Evolutionary conservation across 495 filamentous ascomycete species (phyloP), one percentile per base, ranked within the genome.

Genomic region (Cercophora scortea): DNA sequence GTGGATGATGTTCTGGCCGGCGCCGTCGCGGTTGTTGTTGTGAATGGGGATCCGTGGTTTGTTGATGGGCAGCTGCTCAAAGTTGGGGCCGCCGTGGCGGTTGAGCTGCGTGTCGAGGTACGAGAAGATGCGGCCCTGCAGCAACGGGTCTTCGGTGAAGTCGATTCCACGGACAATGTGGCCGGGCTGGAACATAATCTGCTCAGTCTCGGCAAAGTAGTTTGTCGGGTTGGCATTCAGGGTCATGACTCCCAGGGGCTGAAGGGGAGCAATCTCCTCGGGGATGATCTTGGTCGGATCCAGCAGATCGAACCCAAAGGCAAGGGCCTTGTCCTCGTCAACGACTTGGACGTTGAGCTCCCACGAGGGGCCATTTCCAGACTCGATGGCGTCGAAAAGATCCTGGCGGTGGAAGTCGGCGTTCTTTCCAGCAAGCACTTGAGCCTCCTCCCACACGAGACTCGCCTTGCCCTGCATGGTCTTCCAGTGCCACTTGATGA

Each of bases 201-300:
- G 84, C 64, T 89, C 87, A 0, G 84, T 86, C 63, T 89, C 87
- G 9, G 87, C 85, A 62, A 90, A 90, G 73, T 85, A 90, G 68
- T 90, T 89, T 33, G 63, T 71, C 0, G 84, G 81, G 67, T 90
- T 90, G 36, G 71, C 79, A 70, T 89, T 80, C 40, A 90, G 66
- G 36, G 78, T 80, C 71, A 90, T 71, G 54, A 82, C 78, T 45
- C 87, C 86, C 19, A 90, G 64, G 16, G 70, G 73, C 10, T 78
- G 81, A 46, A 89, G 70, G 9, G 87, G 86, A 4, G 80, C 84
- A n/a, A 75, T 49, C 62, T 90, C 84, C 52, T 88, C 79, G 0
- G 87, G 87, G 6, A 89, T 74, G 57, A 90, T 79, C 72, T 89
- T 89, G 53, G 87, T 90, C 8, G 85, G 79, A 59, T 90, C 87